Conservation (phyloP, 2,329 filamentous ascomycete species). For the Chaetomiaceae sp. region DNA sequence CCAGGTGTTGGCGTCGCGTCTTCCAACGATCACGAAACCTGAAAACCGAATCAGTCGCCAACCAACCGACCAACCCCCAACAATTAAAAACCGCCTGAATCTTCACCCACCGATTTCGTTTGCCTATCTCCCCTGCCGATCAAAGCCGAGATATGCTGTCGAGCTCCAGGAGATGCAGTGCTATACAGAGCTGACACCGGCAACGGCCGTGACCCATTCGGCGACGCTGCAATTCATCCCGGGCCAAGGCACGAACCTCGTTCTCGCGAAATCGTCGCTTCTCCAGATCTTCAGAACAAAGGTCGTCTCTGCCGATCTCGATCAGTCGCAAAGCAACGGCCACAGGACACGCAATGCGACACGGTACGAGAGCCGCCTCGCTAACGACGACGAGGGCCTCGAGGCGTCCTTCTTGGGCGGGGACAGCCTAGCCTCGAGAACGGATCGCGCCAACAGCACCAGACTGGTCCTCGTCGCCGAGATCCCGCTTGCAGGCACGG, state of each 20-base stretch:
- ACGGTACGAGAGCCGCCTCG: conserved; percentile 48
- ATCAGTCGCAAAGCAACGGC: conserved; percentile 29
- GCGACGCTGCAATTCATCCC: conserved; percentile 73
- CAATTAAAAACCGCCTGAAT: no score
- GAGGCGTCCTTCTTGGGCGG: conserved; percentile 62
- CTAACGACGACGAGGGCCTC: conserved; percentile 57
- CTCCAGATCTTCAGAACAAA: conserved; percentile 84
- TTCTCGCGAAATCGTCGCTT: conserved; percentile 87
- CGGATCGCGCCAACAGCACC: conserved; percentile 60
- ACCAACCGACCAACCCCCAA: no score
- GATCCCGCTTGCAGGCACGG: conserved; percentile 74
- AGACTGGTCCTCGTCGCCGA: conserved; percentile 84
- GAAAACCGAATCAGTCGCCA: no score
- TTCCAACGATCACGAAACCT: no score
- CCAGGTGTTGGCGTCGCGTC: no score
- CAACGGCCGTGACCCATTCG: conserved; percentile 89
- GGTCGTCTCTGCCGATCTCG: conserved; percentile 59
- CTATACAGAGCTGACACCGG: conserved; percentile 92
- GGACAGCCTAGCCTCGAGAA: conserved; percentile 56
- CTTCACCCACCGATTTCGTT: background rate
- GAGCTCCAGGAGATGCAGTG: conserved; percentile 68
- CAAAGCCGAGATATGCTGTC: conserved; percentile 25
- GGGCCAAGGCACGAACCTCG: conserved; percentile 71
- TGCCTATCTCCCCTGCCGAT: background rate
- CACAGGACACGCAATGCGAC: conserved; percentile 40